These are phyloP conservation scores for Anthracocystis walkeri DNA, from an alignment of 1,284 basidiomycete species.

Conservation along the genomic window DNA sequence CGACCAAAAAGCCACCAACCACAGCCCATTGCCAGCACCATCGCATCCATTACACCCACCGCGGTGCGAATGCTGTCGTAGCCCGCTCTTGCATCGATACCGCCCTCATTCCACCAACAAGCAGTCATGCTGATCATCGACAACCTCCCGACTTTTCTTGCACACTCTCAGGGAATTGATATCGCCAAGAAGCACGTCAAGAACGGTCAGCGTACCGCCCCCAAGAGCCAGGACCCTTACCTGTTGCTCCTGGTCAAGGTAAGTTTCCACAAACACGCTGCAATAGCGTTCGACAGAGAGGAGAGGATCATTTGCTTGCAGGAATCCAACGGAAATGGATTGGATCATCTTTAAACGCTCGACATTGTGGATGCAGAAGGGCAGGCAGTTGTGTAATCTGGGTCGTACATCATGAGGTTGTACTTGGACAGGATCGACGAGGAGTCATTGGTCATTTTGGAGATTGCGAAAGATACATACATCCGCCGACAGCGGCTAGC, in stretches of 20 bases:
- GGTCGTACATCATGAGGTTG: background rate
- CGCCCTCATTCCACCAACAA: background rate
- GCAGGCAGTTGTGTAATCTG: background rate
- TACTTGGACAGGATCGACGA: background rate
- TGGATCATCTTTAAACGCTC: background rate
- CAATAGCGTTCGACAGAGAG: background rate
- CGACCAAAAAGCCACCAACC: background rate
- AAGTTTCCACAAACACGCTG: constrained; percentile 53
- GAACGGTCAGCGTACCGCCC: constrained; percentile 93
- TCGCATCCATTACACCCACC: background rate
- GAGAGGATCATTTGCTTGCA: background rate
- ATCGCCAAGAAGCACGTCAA: constrained; percentile 97
- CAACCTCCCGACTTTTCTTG: constrained; percentile 9
- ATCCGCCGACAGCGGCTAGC: background rate
- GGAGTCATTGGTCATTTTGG: background rate
- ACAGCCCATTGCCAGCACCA: background rate
- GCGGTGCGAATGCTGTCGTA: constrained; percentile 16
- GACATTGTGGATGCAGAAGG: background rate
- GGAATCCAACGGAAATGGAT: background rate
- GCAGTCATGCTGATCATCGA: constrained; percentile 26
- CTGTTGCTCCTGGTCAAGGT: constrained; percentile 98
- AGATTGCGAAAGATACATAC: too few species aligned
- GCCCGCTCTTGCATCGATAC: background rate
- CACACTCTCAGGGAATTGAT: constrained; percentile 97
- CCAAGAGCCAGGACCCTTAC: constrained; percentile 99